Base-by-base conservation (phyloP, 345 rosid genomes). In the Aquilaria malaccensis region DNA sequence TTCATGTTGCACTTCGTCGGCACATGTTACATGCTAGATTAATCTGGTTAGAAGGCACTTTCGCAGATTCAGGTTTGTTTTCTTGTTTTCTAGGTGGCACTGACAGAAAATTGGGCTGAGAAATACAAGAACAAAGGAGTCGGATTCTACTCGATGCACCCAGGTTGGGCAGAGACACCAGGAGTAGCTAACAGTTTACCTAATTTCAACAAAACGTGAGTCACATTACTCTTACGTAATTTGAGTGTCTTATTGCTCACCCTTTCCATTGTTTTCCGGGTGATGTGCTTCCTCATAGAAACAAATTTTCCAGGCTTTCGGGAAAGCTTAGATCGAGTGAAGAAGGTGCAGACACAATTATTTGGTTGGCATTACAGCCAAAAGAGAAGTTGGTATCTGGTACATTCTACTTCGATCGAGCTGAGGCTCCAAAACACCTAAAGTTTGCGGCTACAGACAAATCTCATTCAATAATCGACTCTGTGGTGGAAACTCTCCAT, bases 81-180 rank as follows among this genome's bases (percentile, higher is more conserved):
- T 52, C 59, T 43, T 53, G 31, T 58, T 66, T 52, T 9, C 61
- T 51, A 89, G 97, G 97, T 93, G 55, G 96, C 91, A 13, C 60
- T 87, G 62, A 85, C 87, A 0, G 94, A 93, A 65, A 85, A 82
- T 49, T 93, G 96, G 97, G 80, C 85, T 11, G 89, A 83, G 58
- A 79, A 54, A 61, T 74, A 85, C 79, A 84, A 82, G 71, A 78
- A 76, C 67, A 85, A 71, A 79, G 91, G 91, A 52, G 77, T 93
- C 33, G 82, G 84, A 11, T 93, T 93, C 83, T 89, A 87, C 77
- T 56, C 97, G 0, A 89, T 93, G 98, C 97, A 89, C 69, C 98
- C 98, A 4, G 97, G 96, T 11, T 93, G 96, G 98, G 97, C 87
- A 54, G 85, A 77, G 76, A 93, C 96, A 4, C 96, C 97, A 0